Evolutionary conservation across 306 rosid genomes (phyloP).

Genomic region (Sesbania bispinosa): DNA sequence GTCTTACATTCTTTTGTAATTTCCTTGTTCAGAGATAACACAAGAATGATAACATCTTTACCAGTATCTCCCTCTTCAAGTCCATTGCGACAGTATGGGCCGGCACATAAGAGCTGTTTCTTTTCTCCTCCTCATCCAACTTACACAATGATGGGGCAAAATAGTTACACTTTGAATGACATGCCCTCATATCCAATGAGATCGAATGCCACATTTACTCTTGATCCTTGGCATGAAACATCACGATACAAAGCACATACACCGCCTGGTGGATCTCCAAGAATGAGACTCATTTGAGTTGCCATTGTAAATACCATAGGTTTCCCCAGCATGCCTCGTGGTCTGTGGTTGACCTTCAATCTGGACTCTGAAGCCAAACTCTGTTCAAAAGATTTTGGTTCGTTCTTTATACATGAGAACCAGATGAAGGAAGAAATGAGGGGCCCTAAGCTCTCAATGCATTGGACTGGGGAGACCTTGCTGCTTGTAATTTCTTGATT

Average conservation of each 20-base stretch:
- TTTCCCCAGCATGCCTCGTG: slow-evolving; percentile 33
- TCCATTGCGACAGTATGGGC: slow-evolving; percentile 69
- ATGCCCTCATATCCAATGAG: slow-evolving; percentile 43
- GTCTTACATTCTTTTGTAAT: slow-evolving; percentile 12
- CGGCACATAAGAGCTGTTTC: slow-evolving; percentile 47
- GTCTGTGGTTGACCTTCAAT: slow-evolving; percentile 28
- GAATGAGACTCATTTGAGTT: slow-evolving; percentile 63
- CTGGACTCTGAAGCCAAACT: slow-evolving; percentile 24
- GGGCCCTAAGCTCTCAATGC: slow-evolving; percentile 1
- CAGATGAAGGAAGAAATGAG: slow-evolving; percentile 10
- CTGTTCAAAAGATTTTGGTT: slow-evolving; percentile 17
- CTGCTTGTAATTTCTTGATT: slow-evolving; percentile 43
- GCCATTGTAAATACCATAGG: slow-evolving; percentile 48
- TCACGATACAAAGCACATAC: slow-evolving; percentile 53
- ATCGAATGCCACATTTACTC: slow-evolving; percentile 47
- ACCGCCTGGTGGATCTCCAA: slow-evolving; percentile 88
- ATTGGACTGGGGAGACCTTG: slow-evolving; percentile 24
- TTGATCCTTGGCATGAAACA: slow-evolving; percentile 60
- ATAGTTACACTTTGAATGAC: slow-evolving; percentile 46
- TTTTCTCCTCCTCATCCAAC: slow-evolving; percentile 85
- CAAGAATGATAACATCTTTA: slow-evolving; percentile 69
- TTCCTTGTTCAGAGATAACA: slow-evolving; percentile 55
- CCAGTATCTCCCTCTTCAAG: slow-evolving; percentile 96
- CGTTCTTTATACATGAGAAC: slow-evolving; percentile 33
- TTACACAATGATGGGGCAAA: slow-evolving; percentile 54